These are phyloP conservation scores for Chamaenerion angustifolium DNA, from an alignment of 345 rosid genomes.

Conservation along the genomic window DNA sequence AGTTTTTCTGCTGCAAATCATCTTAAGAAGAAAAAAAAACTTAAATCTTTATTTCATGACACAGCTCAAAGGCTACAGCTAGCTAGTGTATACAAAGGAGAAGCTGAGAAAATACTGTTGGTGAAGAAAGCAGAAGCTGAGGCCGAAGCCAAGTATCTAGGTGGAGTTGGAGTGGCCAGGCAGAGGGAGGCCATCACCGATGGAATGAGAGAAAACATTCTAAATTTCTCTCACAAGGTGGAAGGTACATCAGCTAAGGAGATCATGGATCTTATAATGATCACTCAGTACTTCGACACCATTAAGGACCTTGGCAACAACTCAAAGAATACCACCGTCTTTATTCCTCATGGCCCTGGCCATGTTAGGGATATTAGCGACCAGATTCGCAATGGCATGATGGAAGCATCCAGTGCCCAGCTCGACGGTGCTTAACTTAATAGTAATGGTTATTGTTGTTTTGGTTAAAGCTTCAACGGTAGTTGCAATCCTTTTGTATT, in stretches of 20 bases:
- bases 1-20: not conserved
- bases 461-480: too few species aligned
- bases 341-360: conserved; percentile 96
- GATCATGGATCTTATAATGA: conserved; percentile 95
- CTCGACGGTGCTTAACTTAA: conserved; percentile 8
- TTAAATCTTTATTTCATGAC: not conserved
- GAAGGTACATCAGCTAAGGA: conserved; percentile 86
- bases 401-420: conserved; percentile 65
- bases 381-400: conserved; percentile 81
- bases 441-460: conserved; percentile 3
- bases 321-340: conserved; percentile 86
- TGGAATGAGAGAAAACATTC: conserved; percentile 89
- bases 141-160: conserved; percentile 87
- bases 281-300: conserved; percentile 93
- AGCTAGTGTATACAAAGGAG: conserved; percentile 97
- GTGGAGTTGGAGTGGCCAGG: conserved; percentile 94
- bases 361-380: conserved; percentile 77
- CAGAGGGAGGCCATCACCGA: conserved; percentile 98
- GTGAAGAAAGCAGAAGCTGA: conserved; percentile 94
- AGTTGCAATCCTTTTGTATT: too few species aligned
- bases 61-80: conserved; percentile 98
- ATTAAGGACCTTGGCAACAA: conserved; percentile 85
- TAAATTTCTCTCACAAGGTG: conserved; percentile 85
- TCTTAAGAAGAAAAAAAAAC: too few species aligned
- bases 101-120: conserved; percentile 83